These are phyloP conservation scores for Suhomyces maxii DNA, from an alignment of 1,139 yeast genomes.

Conservation along the genomic window DNA sequence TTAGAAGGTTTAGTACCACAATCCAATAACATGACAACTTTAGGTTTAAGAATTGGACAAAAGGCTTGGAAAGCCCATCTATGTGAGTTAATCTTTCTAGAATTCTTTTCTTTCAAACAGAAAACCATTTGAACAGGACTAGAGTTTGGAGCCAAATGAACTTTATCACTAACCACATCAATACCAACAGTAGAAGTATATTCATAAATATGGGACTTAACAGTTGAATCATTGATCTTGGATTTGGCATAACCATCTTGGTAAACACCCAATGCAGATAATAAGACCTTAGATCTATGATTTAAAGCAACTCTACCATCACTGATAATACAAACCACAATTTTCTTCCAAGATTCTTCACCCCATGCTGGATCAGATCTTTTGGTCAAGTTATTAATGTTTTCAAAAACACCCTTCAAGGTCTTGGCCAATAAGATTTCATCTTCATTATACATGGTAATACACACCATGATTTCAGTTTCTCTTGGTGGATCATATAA, in stretches of 20 bases:
- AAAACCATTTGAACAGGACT: constrained; percentile 74
- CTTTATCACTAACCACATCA: constrained; percentile 55
- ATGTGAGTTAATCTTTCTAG: constrained; percentile 77
- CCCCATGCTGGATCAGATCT: constrained; percentile 73
- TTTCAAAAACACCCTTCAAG: constrained; percentile 73
- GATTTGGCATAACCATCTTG: constrained; percentile 85
- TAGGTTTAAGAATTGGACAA: constrained; percentile 68
- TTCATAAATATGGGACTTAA: constrained; percentile 74
- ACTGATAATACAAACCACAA: constrained; percentile 71
- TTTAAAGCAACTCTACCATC: constrained; percentile 75
- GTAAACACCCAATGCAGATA: constrained; percentile 73
- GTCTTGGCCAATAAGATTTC: constrained; percentile 72
- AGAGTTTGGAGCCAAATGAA: constrained; percentile 57
- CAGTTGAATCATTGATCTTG: constrained; percentile 67
- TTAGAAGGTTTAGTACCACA: constrained; percentile 78
- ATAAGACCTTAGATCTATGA: constrained; percentile 60
- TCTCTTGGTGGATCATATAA: constrained; percentile 65
- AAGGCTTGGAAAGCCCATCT: constrained; percentile 85
- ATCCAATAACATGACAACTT: constrained; percentile 69
- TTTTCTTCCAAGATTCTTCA: constrained; percentile 75
- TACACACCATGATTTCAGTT: constrained; percentile 72
- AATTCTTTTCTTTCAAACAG: constrained; percentile 74
- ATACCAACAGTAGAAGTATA: constrained; percentile 80
- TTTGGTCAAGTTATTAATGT: constrained; percentile 61
- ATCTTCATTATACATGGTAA: constrained; percentile 82